These are phyloP conservation scores for Trametes cinnabarina DNA, from an alignment of 768 basidiomycete species.

Conservation along the genomic window DNA sequence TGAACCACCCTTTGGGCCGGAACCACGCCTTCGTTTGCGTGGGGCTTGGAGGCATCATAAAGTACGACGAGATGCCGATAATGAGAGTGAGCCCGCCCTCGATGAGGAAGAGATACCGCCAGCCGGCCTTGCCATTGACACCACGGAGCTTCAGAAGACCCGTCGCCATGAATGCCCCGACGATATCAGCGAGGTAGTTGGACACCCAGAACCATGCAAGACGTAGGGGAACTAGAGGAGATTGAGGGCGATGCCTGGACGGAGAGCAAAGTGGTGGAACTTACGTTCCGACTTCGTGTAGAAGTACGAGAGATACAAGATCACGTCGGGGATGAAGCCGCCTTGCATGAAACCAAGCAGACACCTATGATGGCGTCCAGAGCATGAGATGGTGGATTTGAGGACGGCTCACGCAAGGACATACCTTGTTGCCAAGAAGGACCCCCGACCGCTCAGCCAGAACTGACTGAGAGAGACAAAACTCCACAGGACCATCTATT, in stretches of 20 bases:
- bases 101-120: conserved; percentile 59
- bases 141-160: conserved; percentile 58
- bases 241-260: neutral
- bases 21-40: conserved; percentile 62
- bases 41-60: conserved; percentile 60
- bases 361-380: conserved; percentile 33
- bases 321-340: conserved; percentile 62
- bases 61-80: conserved; percentile 51
- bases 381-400: neutral
- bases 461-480: conserved; percentile 55
- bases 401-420: neutral
- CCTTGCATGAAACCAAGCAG: conserved; percentile 61
- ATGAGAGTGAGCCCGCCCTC: conserved; percentile 51
- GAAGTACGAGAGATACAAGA: conserved; percentile 65
- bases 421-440: conserved; percentile 55
- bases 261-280: conserved; percentile 23
- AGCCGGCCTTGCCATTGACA: conserved; percentile 50
- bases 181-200: conserved; percentile 51
- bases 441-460: conserved; percentile 51
- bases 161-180: conserved; percentile 62
- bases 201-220: conserved; percentile 70
- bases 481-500: conserved; percentile 56
- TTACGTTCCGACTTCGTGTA: conserved; percentile 57
- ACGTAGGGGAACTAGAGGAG: conserved; percentile 53
- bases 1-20: conserved; percentile 65